phyloP scores from a whole-genome alignment of 1,284 basidiomycete genomes.

The Irpex sp. region DNA sequence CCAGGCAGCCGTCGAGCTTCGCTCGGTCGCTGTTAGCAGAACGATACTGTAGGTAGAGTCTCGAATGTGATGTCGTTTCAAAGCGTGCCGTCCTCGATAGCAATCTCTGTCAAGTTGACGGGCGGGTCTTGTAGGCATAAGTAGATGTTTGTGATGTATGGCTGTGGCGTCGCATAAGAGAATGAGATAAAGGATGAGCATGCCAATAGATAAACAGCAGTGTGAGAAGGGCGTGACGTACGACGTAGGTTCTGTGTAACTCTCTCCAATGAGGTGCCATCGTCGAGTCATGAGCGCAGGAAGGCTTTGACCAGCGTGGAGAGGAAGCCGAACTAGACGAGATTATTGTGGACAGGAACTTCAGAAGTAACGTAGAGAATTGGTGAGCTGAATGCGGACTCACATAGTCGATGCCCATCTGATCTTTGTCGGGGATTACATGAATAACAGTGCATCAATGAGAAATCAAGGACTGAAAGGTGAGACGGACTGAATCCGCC shows the following conservation, averaged over 20 bases:
- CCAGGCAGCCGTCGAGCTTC: too few relatives aligned
- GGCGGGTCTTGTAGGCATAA: conserved; percentile 57
- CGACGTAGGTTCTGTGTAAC: conserved; percentile 31
- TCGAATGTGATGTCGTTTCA: conserved; percentile 42
- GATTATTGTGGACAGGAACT: neutral
- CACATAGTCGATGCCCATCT: conserved; percentile 67
- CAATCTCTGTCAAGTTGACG: conserved; percentile 56
- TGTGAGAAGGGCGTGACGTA: conserved; percentile 22
- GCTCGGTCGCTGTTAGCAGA: neutral
- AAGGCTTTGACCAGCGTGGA: conserved; percentile 23
- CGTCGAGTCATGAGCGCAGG: conserved; percentile 24
- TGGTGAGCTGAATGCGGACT: conserved; percentile 16
- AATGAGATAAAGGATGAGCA: neutral
- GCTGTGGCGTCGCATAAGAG: conserved; percentile 30
- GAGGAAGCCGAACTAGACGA: conserved; percentile 19
- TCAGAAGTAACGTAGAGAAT: neutral
- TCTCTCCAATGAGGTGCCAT: conserved; percentile 27
- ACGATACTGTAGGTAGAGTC: conserved; percentile 50
- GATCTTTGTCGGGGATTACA: conserved; percentile 58
- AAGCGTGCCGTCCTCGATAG: conserved; percentile 62
- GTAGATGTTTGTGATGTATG: conserved; percentile 63
- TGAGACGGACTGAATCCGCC: conserved; percentile 49
- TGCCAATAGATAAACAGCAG: too few relatives aligned
- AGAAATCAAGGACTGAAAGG: neutral
- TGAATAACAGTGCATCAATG: neutral